These are phyloP conservation scores for Penicillium sp. DNA, from an alignment of 2,329 filamentous ascomycete genomes.

Conservation along the genomic window DNA sequence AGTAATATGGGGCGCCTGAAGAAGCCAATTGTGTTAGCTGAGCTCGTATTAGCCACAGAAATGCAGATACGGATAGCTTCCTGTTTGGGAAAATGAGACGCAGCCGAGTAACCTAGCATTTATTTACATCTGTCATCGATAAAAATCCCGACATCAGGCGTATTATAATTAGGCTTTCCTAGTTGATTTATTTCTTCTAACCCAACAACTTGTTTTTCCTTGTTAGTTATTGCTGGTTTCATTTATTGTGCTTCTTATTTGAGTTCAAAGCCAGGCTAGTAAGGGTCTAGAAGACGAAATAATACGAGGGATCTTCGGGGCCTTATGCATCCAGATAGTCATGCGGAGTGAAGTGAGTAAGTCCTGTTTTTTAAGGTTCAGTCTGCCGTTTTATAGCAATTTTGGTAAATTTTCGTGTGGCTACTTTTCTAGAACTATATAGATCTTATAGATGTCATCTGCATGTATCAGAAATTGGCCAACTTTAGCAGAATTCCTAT, in stretches of 20 bases:
- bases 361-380: too few species aligned
- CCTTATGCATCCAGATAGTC: too few species aligned
- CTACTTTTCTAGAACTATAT: too few species aligned
- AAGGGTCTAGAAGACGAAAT: neutral
- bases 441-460: too few species aligned
- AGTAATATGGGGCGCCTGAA: neutral
- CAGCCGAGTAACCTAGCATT: neutral
- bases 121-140: neutral
- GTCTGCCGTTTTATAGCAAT: too few species aligned
- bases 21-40: neutral
- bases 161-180: neutral
- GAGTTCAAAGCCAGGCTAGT: neutral
- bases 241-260: neutral
- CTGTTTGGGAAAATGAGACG: neutral
- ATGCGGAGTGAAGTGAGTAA: too few species aligned
- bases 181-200: neutral
- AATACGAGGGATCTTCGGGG: neutral
- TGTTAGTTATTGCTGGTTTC: neutral
- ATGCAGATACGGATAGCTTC: neutral
- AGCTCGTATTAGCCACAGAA: neutral
- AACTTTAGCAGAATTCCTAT: too few species aligned
- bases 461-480: too few species aligned
- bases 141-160: neutral
- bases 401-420: too few species aligned
- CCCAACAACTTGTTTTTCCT: neutral